phyloP scores from a whole-genome alignment of 805 yeast species.

The Kregervanrija delftensis region DNA sequence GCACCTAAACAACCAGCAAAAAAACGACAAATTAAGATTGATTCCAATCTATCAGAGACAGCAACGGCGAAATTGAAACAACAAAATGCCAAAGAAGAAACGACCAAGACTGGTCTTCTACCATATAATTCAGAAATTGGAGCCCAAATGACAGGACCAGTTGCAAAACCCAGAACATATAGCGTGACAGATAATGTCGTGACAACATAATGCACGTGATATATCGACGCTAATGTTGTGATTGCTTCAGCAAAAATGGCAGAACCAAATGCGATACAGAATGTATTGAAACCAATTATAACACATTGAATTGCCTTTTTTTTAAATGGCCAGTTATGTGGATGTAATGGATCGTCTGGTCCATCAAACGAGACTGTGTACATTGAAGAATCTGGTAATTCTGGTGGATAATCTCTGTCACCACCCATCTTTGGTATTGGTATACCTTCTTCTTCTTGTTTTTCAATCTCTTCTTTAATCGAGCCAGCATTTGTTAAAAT shows the following conservation, averaged over 20 bases:
- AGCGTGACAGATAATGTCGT: slow-evolving; percentile 71
- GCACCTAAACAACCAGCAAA: slow-evolving; percentile 80
- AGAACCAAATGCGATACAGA: slow-evolving; percentile 64
- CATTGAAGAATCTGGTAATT: slow-evolving; percentile 44
- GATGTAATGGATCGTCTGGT: slow-evolving; percentile 70
- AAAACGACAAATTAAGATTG: slow-evolving; percentile 70
- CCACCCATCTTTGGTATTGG: slow-evolving; percentile 61
- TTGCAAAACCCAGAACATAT: slow-evolving; percentile 88
- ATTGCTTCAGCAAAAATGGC: slow-evolving; percentile 72
- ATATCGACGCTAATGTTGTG: slow-evolving; percentile 39
- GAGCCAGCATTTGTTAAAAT: slow-evolving; percentile 34
- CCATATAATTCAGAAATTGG: slow-evolving; percentile 79
- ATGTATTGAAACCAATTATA: slow-evolving; percentile 42
- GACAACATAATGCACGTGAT: slow-evolving; percentile 58
- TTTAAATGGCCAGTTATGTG: slow-evolving; percentile 63
- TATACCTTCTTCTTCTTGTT: slow-evolving; percentile 27
- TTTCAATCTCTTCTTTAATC: slow-evolving; percentile 22
- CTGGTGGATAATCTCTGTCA: slow-evolving; percentile 55
- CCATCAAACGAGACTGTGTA: slow-evolving; percentile 74
- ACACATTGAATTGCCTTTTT: slow-evolving; percentile 40
- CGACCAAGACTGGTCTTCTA: slow-evolving; percentile 52
- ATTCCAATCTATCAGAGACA: slow-evolving; percentile 70
- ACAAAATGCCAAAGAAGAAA: slow-evolving; percentile 50
- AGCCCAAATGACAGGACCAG: slow-evolving; percentile 89
- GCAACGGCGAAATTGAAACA: slow-evolving; percentile 69